Evolutionary conservation across 495 filamentous ascomycete species (phyloP), one percentile per base, ranked within the genome.

Genomic region (Hypoxylon fuscum): DNA sequence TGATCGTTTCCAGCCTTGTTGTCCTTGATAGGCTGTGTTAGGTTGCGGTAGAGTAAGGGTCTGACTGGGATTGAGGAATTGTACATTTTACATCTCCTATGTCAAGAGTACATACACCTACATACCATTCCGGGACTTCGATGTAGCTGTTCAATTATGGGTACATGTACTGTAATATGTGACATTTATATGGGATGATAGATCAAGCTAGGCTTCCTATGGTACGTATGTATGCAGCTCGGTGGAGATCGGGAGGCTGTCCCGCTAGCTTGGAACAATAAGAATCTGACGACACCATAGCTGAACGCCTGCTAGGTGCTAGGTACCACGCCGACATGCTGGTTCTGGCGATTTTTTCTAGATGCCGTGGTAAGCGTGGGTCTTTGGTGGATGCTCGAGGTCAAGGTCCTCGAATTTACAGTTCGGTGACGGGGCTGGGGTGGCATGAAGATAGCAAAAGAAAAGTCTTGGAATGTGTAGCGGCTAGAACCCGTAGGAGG

Each of bases 251-350:
- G 38, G 47, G 38, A 34, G 52, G 11, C 21, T 7, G 59, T 62
- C 59, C 59, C 52, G 52, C 46, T 31, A 43, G 23, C 22, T 56
- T 53, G 53, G 46, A 25, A 46, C 21, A 46, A 48, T 64, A 58
- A 64, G 53, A 64, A 51, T 55, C 59, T 62, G 59, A 62, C 51
- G 46, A 46, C 54, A 53, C 34, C 15, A 34, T 32, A 15, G 15
- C 29, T 34, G 37, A 18, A 41, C 32, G 21, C 27, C 29, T 17
- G n/a, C n/a, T n/a, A n/a, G n/a, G n/a, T 46, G 14, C 29, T 53
- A 55, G 58, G 58, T 34, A 38, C n/a, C n/a, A 43, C 50, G 44
- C 58, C 58, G 50, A 11, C 23, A 20, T n/a, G 38, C 34, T 44
- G 50, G 57, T 49, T 55, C 48, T 43, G 56, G 48, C 42, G 29